Evolutionary conservation across 495 filamentous ascomycete species (phyloP), one percentile per base, ranked within the genome.

Genomic region (Hypoxylon trugodes): DNA sequence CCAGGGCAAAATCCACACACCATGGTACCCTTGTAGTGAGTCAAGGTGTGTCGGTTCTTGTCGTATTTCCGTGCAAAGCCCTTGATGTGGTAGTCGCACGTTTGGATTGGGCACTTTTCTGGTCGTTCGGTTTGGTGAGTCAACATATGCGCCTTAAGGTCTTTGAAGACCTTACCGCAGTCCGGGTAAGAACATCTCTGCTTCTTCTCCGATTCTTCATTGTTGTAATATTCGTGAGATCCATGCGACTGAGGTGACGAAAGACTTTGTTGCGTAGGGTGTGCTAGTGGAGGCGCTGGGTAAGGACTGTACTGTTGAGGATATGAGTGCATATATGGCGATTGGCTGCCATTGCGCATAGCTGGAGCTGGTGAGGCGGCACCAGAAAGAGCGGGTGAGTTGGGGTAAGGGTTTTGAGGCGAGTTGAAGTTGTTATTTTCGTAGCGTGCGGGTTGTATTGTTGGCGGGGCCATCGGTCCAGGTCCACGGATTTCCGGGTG

Each of bases 1-100:
- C 93, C 92, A 2, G 95, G 92, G 61, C 95, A 99, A 76, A 99
- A 98, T 8, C 94, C 93, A 73, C 95, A 99, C 10, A 98, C 92
- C 96, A 99, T 98, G 4, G 93, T 98, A 4, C 96, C 96, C 75
- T 98, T 98, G 82, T 99, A 99, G 66, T 99, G 95, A 19, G 96
- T 99, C 63, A 99, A 73, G 0, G 94, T 97, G 71, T 99, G 95
- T n/a, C 95, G 81, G 73, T 98, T 98, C 79, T 97, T 98, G 76
- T 99, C 95, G 69, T 99, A 99, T 69, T 98, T 99, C 35, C 95
- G 82, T 3, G 95, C 94, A 69, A 99, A 99, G 1, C 95, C 95
- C 75, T 97, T 98, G 57, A 84, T 83, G 76, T 96, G 92, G 72
- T 97, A 99, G 68, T 96, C 92, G 81, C 95, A 99, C 7, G 85